phyloP scores from a whole-genome alignment of 2,329 filamentous ascomycete genomes.

The Penicillium sp. region DNA sequence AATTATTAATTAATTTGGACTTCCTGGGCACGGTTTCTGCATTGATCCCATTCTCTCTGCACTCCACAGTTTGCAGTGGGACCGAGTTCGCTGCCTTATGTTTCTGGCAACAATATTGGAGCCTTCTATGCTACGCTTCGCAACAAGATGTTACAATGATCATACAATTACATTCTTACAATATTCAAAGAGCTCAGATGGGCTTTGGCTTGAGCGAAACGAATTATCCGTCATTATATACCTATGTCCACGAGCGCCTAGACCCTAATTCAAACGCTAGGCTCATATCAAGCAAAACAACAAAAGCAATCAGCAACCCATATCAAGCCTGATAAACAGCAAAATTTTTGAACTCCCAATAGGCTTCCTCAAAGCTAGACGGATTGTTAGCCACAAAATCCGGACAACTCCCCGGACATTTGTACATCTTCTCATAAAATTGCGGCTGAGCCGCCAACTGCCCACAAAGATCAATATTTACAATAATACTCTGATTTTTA shows the following conservation, averaged over 20 bases:
- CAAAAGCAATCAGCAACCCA: not conserved
- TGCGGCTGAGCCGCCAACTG: slow-evolving; percentile 45
- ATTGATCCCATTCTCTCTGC: not conserved
- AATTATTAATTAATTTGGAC: not conserved
- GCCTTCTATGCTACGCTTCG: not conserved
- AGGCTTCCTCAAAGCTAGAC: slow-evolving; percentile 58
- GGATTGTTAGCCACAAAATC: slow-evolving; percentile 61
- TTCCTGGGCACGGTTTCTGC: not conserved
- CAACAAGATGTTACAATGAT: too few relatives aligned
- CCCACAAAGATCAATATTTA: slow-evolving; percentile 67
- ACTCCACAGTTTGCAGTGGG: not conserved
- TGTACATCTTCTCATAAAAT: slow-evolving; percentile 34
- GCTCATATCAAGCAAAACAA: too few relatives aligned
- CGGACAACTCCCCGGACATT: slow-evolving; percentile 56
- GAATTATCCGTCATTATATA: not conserved
- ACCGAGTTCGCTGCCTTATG: not conserved
- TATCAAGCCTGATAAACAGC: slow-evolving; percentile 54
- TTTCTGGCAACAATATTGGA: not conserved
- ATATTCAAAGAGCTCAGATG: not conserved
- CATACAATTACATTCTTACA: too few relatives aligned
- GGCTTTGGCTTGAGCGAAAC: not conserved
- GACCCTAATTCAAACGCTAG: too few relatives aligned
- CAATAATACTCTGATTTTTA: slow-evolving; percentile 64
- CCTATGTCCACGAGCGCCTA: not conserved
- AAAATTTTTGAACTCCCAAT: slow-evolving; percentile 65